A percentile compares a stretch with the other conserved stretches of the same genome.
Conservation (phyloP, 768 basidiomycete species). For the Tylopilus subfusipes region DNA sequence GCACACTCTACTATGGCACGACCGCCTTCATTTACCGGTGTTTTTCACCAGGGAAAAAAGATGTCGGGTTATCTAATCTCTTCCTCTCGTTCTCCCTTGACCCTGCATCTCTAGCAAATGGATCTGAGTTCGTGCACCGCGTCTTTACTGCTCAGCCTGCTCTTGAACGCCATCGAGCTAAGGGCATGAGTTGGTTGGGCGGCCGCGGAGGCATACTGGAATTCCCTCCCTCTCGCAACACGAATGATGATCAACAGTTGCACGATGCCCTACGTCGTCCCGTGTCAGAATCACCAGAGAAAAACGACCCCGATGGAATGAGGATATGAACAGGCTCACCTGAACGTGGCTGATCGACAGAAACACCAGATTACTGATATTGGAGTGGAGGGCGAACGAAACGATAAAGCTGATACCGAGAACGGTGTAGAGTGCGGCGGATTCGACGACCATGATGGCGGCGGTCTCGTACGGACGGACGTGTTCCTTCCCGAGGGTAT, state of each 20-base stretch:
- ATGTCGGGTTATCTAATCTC: neutral
- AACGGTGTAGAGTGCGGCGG: constrained; percentile 28
- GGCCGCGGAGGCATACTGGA: neutral
- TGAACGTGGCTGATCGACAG: constrained; percentile 32
- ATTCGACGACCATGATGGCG: constrained; percentile 35
- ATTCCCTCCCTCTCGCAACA: constrained; percentile 31
- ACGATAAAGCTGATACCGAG: constrained; percentile 32
- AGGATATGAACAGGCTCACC: constrained; percentile 13
- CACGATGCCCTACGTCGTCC: constrained; percentile 28
- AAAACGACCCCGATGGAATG: neutral
- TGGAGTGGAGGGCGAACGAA: constrained; percentile 21
- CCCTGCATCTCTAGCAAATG: neutral
- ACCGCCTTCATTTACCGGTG: no score
- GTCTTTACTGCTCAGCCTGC: neutral
- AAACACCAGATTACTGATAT: constrained; percentile 34
- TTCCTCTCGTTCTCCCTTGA: neutral
- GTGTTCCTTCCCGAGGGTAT: constrained; percentile 14
- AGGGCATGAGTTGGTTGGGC: neutral
- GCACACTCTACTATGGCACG: no score
- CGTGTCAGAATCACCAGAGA: neutral
- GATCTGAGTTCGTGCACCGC: neutral
- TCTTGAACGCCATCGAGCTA: constrained; percentile 8
- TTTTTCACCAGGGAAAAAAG: no score
- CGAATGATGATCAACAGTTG: constrained; percentile 36
- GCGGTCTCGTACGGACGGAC: constrained; percentile 26